Evolutionary conservation across 2,329 filamentous ascomycete genomes (phyloP).

Genomic region (Exutisphaerella laricina): DNA sequence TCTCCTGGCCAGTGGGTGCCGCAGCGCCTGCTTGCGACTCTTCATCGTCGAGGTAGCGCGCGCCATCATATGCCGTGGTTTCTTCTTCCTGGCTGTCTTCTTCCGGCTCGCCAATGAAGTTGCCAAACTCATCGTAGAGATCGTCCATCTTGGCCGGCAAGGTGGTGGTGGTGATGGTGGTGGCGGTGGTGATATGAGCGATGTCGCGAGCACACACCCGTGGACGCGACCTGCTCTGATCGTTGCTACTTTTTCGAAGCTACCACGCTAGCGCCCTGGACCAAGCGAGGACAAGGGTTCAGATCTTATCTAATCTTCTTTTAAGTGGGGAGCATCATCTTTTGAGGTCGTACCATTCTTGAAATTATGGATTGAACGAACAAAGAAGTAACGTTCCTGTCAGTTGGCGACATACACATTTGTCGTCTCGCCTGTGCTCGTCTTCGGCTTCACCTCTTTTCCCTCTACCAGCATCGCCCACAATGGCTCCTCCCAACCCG

Average conservation of each 20-base stretch:
- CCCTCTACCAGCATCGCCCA: conserved; percentile 8
- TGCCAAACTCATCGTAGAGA: conserved; percentile 98
- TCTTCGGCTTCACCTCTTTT: too few relatives aligned
- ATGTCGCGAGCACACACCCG: conserved; percentile 5
- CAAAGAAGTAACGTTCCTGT: too few relatives aligned
- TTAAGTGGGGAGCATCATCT: too few relatives aligned
- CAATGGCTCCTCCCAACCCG: conserved; percentile 72
- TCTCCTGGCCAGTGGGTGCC: conserved; percentile 62
- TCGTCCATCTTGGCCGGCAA: conserved; percentile 66
- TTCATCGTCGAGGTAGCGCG: conserved; percentile 73
- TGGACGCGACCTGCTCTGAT: conserved; percentile 9
- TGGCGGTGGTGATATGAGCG: conserved; percentile 2
- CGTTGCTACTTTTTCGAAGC: conserved; percentile 6
- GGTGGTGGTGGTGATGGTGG: background rate
- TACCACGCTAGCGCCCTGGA: too few relatives aligned
- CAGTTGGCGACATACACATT: too few relatives aligned
- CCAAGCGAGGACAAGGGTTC: background rate
- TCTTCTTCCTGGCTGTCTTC: conserved; percentile 84
- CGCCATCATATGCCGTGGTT: conserved; percentile 66
- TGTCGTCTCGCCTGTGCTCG: too few relatives aligned
- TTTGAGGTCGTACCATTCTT: too few relatives aligned
- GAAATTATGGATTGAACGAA: conserved; percentile 5
- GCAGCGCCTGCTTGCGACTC: conserved; percentile 50
- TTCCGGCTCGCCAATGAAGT: conserved; percentile 92
- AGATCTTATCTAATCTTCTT: too few relatives aligned